These are phyloP conservation scores for Fagus crenata DNA, from an alignment of 306 rosid genomes.

Conservation along the genomic window DNA sequence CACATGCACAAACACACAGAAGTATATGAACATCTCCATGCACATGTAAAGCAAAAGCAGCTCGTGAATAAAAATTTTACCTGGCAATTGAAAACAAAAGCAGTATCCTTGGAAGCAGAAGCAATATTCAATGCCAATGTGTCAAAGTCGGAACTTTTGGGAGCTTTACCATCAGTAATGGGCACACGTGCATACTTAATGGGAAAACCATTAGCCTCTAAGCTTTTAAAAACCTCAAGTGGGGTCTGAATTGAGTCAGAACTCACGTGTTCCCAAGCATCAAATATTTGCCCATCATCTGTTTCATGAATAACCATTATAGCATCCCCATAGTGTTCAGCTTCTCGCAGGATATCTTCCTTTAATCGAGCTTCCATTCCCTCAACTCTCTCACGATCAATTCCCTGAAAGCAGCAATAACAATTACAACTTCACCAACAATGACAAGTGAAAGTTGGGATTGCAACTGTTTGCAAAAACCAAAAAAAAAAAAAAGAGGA, in stretches of 20 bases:
- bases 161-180: conserved; percentile 93
- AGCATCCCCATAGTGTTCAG: conserved; percentile 70
- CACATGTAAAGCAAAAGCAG: conserved; percentile 19
- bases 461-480: conserved; percentile 10
- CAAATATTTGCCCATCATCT: conserved; percentile 72
- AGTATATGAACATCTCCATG: conserved; percentile 2
- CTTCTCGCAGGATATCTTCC: conserved; percentile 83
- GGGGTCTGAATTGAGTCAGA: conserved; percentile 78
- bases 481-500: conserved; percentile 7
- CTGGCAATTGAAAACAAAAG: conserved; percentile 94
- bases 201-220: conserved; percentile 80
- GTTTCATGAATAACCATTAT: conserved; percentile 95
- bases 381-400: conserved; percentile 85
- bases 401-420: conserved; percentile 59
- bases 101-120: conserved; percentile 71
- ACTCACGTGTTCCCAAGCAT: conserved; percentile 83
- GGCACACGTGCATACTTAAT: conserved; percentile 92
- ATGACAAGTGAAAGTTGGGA: conserved; percentile 15
- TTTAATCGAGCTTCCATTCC: conserved; percentile 88
- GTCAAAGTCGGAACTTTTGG: conserved; percentile 85
- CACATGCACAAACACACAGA: not conserved
- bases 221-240: conserved; percentile 73
- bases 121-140: conserved; percentile 69
- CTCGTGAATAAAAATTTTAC: conserved; percentile 42
- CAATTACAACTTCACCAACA: conserved; percentile 32